Evolutionary conservation across 192 early-diverging fungal genomes (phyloP), one percentile per base, ranked within the genome.

Genomic region (Entrophospora sp.): DNA sequence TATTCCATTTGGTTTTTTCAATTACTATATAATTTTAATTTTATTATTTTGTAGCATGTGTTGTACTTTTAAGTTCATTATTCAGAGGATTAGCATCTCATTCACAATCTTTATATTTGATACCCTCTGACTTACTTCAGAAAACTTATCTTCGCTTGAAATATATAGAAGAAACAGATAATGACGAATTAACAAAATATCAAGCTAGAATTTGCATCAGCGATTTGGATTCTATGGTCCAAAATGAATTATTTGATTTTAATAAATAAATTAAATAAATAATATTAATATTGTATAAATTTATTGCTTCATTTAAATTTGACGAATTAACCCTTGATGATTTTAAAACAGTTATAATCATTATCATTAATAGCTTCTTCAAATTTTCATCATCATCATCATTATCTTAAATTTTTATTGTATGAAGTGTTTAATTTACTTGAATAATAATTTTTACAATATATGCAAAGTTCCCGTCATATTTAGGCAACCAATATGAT

Each of bases 151-250:
- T 72, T 25, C 73, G 81, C 7, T 73, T 95, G 35, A 68, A 81
- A 22, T 83, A 85, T 48, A 71, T 89, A 24, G 83, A 83, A 57
- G 76, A 79, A 6, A 81, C 75, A 0, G 91, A 95, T 63, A 36
- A 72, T 1, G 93, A 95, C 70, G 81, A 89, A 32, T 59, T 93
- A 34, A 84, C 82, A 22, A 73, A 85, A 37, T 70, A 81, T 45
- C 87, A 95, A 48, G 89, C 91, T 7, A 74, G 86, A 34, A 66
- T 83, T 13, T 88, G 83, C 0, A 71, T 92, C 30, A 83, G 77
- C 31, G 92, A 92, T 31, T 67, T 94, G 34, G 81, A 84, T 67
- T 80, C 74, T 0, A 75, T 83, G 13, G 72, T 89, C 66, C 20
- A 43, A 30, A 7, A 24, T 27, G 35, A 25, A 24, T 28, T 61